Evolutionary conservation across 345 rosid species (phyloP), one percentile per base, ranked within the genome.

Genomic region (Punica granatum): DNA sequence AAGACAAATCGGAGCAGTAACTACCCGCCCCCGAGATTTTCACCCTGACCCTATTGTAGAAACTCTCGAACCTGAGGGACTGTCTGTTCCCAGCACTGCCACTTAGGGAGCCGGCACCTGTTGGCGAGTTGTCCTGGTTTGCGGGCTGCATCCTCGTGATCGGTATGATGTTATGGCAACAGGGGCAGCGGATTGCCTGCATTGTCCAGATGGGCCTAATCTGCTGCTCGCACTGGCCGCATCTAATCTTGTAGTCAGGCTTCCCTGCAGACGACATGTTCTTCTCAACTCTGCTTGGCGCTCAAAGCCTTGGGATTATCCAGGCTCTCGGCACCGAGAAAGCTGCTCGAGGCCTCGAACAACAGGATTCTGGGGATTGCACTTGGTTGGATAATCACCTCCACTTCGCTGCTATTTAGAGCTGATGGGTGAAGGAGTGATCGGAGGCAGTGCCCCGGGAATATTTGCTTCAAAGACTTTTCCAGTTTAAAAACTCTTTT

Each of bases 131-230:
- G 63, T 61, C 15, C 19, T 23, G 28, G 35, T 34, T 37, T 9
- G 14, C 39, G 6, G 32, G 3, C 19, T 28, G 3, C 8, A 15
- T 4, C 34, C 44, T 73, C n/a, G 28, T n/a, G 34, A 61, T 41
- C 31, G 14, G 11, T 25, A 49, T 41, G 71, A 68, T n/a, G 34
- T 51, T 16, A 49, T 36, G 9, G 30, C 75, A 73, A 60, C 32
- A 37, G 19, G 64, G 70, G 67, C 75, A 73, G 7, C 64, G 70
- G 10, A 67, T 49, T 30, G 51, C 25, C 54, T 42, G 63, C 33
- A 41, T 53, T 28, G 70, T 60, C 71, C 75, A 73, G 41, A 61
- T 53, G 35, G 70, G 67, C 42, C 71, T 60, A 33, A 67, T 35
- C 51, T 62, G 67, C 34, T 63, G 35, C 35, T 73, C 61, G 75